Percentiles rank a stretch among this genome's conserved stretches.
Evolutionary conservation across 176 grass and related monocot genomes (phyloP).

Genomic region (Aegilops longissima): DNA sequence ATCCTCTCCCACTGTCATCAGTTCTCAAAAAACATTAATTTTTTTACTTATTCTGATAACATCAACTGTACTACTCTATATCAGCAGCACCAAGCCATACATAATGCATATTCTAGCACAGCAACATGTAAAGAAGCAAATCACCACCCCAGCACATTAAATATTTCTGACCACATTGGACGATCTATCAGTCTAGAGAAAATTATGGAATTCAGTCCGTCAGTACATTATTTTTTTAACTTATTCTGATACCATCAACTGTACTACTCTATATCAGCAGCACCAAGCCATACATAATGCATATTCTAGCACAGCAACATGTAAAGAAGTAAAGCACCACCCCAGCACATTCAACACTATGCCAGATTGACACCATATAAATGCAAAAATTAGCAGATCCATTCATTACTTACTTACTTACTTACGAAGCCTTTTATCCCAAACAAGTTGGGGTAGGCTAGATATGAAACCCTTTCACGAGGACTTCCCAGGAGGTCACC

Average conservation of each 20-base stretch:
- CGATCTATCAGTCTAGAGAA: background rate
- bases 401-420: background rate
- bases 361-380: background rate
- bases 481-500: too few relatives aligned
- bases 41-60: background rate
- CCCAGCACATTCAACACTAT: background rate
- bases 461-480: too few relatives aligned
- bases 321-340: background rate
- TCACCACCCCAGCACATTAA: background rate
- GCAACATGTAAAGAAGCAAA: background rate
- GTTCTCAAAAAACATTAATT: too few relatives aligned
- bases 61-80: background rate
- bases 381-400: background rate
- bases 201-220: background rate
- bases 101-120: conserved; percentile 11
- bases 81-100: background rate
- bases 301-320: background rate
- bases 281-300: background rate
- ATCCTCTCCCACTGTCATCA: too few relatives aligned
- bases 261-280: background rate
- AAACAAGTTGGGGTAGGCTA: too few relatives aligned
- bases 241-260: background rate
- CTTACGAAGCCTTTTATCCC: too few relatives aligned
- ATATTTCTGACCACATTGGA: background rate
- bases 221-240: background rate